Evolutionary conservation across 257 asterid genomes (phyloP).

Genomic region (Solanum medicagineum): DNA sequence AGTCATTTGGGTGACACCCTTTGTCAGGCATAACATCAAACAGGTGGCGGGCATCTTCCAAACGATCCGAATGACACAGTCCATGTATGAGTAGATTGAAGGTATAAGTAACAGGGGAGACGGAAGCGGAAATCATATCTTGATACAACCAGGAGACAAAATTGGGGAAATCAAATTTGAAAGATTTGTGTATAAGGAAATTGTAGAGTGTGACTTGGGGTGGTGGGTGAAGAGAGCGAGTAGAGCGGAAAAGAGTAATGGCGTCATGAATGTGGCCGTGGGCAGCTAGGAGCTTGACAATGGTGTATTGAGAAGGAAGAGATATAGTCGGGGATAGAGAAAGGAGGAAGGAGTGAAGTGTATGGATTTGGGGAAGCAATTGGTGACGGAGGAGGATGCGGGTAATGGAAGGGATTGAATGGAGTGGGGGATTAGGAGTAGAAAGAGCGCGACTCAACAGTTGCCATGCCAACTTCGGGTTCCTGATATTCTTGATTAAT

Average conservation of each 20-base stretch:
- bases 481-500: conserved; percentile 34
- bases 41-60: conserved; percentile 61
- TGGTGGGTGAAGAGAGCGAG: conserved; percentile 46
- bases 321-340: conserved; percentile 3
- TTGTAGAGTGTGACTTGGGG: conserved; percentile 55
- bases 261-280: conserved; percentile 36
- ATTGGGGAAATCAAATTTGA: conserved; percentile 16
- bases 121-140: conserved; percentile 54
- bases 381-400: conserved; percentile 52
- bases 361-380: conserved; percentile 54
- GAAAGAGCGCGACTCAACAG: conserved; percentile 48
- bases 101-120: conserved; percentile 55
- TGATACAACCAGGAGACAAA: conserved; percentile 50
- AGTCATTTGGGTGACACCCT: conserved; percentile 71
- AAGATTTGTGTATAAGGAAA: conserved; percentile 8
- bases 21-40: conserved; percentile 65
- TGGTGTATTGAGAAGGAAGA: conserved; percentile 16
- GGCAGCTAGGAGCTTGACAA: conserved; percentile 38
- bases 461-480: conserved; percentile 66
- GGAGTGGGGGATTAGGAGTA: conserved; percentile 4
- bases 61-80: conserved; percentile 44
- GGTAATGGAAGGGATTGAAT: conserved; percentile 34
- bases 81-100: conserved; percentile 60
- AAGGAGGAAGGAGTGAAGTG: conserved; percentile 47
- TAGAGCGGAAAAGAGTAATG: conserved; percentile 45